Percentiles rank a stretch among this genome's conserved stretches.
These are phyloP conservation scores for Sisymbrium irio DNA, from an alignment of 345 rosid genomes.

Conservation along the genomic window DNA sequence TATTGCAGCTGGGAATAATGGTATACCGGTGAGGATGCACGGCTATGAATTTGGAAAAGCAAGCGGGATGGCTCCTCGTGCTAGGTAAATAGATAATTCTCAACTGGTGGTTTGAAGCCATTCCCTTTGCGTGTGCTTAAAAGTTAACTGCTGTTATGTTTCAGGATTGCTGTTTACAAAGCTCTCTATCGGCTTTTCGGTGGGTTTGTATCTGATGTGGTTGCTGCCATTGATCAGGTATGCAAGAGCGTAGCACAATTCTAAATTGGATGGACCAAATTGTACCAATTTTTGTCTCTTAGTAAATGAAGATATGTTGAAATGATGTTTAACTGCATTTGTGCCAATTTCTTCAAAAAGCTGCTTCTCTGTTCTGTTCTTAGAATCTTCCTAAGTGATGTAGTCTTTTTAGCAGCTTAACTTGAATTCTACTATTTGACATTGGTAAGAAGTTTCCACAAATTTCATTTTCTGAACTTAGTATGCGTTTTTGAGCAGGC, in stretches of 20 bases:
- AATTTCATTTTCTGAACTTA: not conserved
- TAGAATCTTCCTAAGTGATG: not conserved
- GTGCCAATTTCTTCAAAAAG: not conserved
- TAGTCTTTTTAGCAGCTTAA: not conserved
- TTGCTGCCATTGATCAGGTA: constrained; percentile 99
- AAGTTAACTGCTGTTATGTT: constrained; percentile 4
- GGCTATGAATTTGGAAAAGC: constrained; percentile 99
- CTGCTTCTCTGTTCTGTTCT: constrained; percentile 12
- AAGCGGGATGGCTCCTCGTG: constrained; percentile 99
- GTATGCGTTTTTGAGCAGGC: constrained; percentile 57
- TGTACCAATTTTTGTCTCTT: not conserved
- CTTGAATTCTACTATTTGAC: not conserved
- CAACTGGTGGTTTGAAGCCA: not conserved
- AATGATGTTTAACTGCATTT: not conserved
- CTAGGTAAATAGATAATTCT: constrained; percentile 55
- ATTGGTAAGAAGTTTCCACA: not conserved
- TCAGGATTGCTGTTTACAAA: constrained; percentile 92
- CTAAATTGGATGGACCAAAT: not conserved
- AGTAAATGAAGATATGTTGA: not conserved
- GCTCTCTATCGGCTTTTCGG: constrained; percentile 96
- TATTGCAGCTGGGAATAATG: constrained; percentile 98
- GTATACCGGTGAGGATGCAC: constrained; percentile 84
- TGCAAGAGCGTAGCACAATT: not conserved
- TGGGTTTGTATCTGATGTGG: constrained; percentile 96
- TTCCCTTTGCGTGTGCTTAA: not conserved